phyloP scores from a whole-genome alignment of 768 basidiomycete species.

The Mrakia frigida region DNA sequence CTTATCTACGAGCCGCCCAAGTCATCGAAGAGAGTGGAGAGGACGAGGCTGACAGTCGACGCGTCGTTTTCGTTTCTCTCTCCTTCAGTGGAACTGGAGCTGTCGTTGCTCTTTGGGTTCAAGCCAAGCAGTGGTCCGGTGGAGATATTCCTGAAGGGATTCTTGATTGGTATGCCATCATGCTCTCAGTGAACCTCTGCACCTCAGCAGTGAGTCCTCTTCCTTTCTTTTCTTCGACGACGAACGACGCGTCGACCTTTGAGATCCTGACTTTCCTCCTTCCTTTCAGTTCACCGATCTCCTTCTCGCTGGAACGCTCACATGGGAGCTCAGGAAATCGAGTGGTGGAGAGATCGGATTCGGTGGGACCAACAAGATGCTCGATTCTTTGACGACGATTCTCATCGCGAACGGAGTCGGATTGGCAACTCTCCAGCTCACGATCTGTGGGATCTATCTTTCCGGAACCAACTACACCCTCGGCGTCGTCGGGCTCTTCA shows the following conservation, averaged over 20 bases:
- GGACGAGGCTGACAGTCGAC: neutral
- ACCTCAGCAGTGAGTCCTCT: neutral
- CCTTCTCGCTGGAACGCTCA: neutral
- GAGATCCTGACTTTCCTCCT: neutral
- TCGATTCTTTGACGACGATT: neutral
- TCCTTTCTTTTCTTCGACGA: neutral
- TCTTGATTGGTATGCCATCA: slow-evolving; percentile 1
- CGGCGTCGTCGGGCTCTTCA: neutral
- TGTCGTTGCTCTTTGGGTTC: neutral
- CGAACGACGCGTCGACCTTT: neutral
- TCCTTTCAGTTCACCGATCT: neutral
- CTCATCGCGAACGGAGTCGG: neutral
- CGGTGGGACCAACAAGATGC: neutral
- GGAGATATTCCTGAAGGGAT: neutral
- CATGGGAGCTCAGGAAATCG: neutral
- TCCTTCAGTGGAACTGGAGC: neutral
- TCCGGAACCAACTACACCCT: neutral
- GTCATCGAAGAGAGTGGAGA: neutral
- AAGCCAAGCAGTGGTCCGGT: neutral
- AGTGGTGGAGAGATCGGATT: neutral
- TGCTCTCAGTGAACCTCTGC: neutral
- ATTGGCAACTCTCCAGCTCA: neutral
- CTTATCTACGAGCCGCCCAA: too few species aligned
- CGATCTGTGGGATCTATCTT: neutral
- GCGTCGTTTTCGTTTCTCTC: neutral